A percentile compares a stretch with the other conserved stretches of the same genome.
Conservation (phyloP, 345 rosid genomes). For the Microthlaspi erraticum region DNA sequence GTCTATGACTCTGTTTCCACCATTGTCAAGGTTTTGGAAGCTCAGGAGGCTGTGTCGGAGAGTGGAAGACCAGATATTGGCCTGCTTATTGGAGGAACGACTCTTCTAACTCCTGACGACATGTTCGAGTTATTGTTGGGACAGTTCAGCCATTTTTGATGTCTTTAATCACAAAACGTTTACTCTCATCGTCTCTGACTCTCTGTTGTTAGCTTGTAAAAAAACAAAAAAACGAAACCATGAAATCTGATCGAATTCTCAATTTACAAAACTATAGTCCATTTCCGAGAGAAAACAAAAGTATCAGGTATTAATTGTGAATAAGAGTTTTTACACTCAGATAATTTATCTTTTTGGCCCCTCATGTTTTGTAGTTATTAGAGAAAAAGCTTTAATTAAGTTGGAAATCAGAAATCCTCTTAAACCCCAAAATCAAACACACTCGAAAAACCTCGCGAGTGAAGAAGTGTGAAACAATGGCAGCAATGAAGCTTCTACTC, state of each 20-base stretch:
- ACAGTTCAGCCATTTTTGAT: conserved; percentile 61
- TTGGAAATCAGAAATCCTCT: not conserved
- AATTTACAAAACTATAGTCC: conserved; percentile 13
- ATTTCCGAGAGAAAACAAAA: conserved; percentile 29
- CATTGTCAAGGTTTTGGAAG: conserved; percentile 67
- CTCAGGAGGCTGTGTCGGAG: conserved; percentile 77
- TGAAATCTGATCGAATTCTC: not conserved
- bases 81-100: conserved; percentile 84
- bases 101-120: conserved; percentile 80
- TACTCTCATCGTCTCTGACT: conserved; percentile 6
- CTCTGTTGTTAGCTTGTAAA: conserved; percentile 30
- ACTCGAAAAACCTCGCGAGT: conserved; percentile 32
- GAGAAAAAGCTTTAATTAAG: not conserved
- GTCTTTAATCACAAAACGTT: not conserved
- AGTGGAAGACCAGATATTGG: conserved; percentile 82
- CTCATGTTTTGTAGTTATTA: not conserved
- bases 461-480: conserved; percentile 46
- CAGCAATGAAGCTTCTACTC: conserved; percentile 58
- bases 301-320: conserved; percentile 4
- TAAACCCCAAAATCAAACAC: conserved; percentile 29
- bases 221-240: too few species aligned
- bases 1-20: conserved; percentile 4
- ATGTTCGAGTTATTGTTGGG: conserved; percentile 84
- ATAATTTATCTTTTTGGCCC: conserved; percentile 20
- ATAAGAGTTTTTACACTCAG: not conserved